Base-by-base conservation (phyloP, 1,284 basidiomycete species). In the Marasmius sp. region DNA sequence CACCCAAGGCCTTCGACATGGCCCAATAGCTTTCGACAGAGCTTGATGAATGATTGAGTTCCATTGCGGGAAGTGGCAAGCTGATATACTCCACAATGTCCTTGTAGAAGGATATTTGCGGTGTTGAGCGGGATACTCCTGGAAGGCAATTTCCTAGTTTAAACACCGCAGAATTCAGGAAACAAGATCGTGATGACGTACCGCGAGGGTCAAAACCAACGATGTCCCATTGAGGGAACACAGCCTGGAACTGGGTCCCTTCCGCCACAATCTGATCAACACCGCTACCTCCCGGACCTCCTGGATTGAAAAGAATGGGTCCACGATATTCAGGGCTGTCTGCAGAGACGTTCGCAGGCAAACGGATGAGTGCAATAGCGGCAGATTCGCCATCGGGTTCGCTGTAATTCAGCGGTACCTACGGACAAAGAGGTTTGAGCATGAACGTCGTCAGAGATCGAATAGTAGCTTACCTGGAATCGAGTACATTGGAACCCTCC, bases 201-300 rank as follows among this genome's bases (percentile, higher is more conserved):
- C 75, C 74, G 66, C 77, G 69, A 1, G 83, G 83, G 68, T 85
- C 84, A 63, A 85, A 85, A 5, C 81, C 77, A 3, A 85, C 74
- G 11, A 84, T 64, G 63, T 85, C 82, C 63, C 78, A 85, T 37
- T 77, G 70, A 2, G 74, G 73, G 8, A 82, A 82, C n/a, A 83
- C 54, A 41, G 62, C 51, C 18, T 73, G 70, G 27, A 84, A 62
- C 1, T 63, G 50, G 3, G 67, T 59, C 0, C 78, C 82, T 0
- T 37, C 12, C 0, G 36, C 51, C 1, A 68, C 55, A 16, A 81
- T 64, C 0, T 75, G 41, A 5, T 73, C 66, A 4, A 82, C 76
- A 14, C 82, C 82, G 58, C 79, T 77, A 2, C 77, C 81, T 2
- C 82, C 83, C 6, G 83, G 82, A 0, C 83, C 83, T 1, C 83